These are phyloP conservation scores for Iodosphaeria phyllophila DNA, from an alignment of 2,329 filamentous ascomycete species.

Conservation along the genomic window DNA sequence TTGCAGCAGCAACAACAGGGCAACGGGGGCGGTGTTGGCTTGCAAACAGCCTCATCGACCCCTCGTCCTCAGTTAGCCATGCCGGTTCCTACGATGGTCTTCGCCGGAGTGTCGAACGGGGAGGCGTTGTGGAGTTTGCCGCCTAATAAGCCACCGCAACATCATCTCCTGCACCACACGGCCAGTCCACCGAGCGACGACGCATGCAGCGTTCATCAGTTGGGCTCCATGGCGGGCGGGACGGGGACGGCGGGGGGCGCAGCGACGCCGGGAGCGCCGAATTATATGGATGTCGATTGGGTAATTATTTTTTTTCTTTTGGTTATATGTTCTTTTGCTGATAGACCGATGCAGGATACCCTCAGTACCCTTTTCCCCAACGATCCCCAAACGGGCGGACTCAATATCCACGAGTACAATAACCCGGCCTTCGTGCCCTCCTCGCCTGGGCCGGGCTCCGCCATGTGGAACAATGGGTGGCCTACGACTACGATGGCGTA, in stretches of 20 bases:
- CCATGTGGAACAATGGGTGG: too few species aligned
- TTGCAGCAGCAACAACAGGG: conserved; percentile 1
- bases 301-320: background rate
- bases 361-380: conserved; percentile 18
- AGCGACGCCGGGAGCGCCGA: conserved; percentile 3
- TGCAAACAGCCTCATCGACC: background rate
- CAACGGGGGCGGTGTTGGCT: conserved; percentile 1
- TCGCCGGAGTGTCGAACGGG: conserved; percentile 26
- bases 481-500: too few species aligned
- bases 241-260: background rate
- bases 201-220: conserved; percentile 13
- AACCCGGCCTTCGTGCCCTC: conserved; percentile 18
- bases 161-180: too few species aligned
- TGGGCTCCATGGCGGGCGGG: conserved; percentile 3
- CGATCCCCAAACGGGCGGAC: conserved; percentile 18
- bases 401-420: conserved; percentile 18
- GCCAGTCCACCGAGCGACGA: conserved; percentile 25
- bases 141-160: conserved; percentile 16
- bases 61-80: background rate
- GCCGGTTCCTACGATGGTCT: conserved; percentile 17
- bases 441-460: too few species aligned
- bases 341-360: conserved; percentile 11
- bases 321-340: background rate
- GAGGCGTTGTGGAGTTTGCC: conserved; percentile 26
- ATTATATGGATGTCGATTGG: background rate